Base-by-base conservation (phyloP, 768 basidiomycete genomes). In the Tricholoma sp. region DNA sequence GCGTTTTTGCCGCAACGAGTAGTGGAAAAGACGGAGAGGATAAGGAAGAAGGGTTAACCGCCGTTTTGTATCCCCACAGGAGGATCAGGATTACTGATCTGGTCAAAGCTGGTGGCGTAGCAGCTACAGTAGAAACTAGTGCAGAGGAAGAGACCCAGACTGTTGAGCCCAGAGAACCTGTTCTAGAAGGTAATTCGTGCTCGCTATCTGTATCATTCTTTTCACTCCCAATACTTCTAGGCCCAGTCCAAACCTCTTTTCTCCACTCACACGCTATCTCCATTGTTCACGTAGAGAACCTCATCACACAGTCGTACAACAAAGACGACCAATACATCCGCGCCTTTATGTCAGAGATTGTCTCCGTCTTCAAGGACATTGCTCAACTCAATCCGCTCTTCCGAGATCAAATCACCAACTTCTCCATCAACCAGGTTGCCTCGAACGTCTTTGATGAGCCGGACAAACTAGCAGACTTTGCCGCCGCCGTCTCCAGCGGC, bases 361-460 rank as follows among this genome's bases (percentile, higher is more conserved):
- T 98, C 61, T 88, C 90, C 45, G 93, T 95, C 37, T 98, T 98
- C 83, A 98, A 98, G 77, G 95, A 98, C 67, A 97, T 98, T 57
- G 95, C 95, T 0, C 92, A 95, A 69, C 81, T 98, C 42, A 96
- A 97, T 71, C 94, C 94, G 1, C 84, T 98, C 61, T 98, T 98
- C 86, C 89, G 95, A 42, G 96, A 98, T 75, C 95, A 98, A 68
- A 96, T 98, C 62, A 94, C 94, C 59, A 94, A 93, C 69, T 97
- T 97, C 71, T 90, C 90, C 13, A 94, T 96, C 71, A 89, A 89
- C 68, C 93, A 96, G 68, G 84, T 92, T 54, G 89, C 94, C 1
- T 82, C 89, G 8, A 97, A 94, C 72, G 90, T 97, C 54, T 98
- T 98, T 63, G 94, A 98, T 66, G 95, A 98, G 66, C 96, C 96